Base-by-base conservation (phyloP, 2,329 filamentous ascomycete genomes). In the Xylaria sp. region DNA sequence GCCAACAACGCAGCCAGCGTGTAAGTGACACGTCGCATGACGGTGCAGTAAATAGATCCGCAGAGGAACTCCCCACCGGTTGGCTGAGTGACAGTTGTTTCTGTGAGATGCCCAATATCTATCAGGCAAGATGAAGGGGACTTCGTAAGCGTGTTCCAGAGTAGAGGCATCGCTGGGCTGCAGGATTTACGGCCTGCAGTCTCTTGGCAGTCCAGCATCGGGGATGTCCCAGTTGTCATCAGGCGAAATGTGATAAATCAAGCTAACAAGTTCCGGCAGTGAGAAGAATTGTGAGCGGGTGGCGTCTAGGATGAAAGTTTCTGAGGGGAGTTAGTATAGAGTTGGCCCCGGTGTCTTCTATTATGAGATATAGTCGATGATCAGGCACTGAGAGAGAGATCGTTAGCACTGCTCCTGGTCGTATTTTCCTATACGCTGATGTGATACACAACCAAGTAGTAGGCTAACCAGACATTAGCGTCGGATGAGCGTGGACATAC, bases 11-110 rank as follows among this genome's bases (percentile, higher is more conserved):
- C 35, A 61, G 63, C 69, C 66, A 69, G 66, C 66, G 62, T 62
- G 55, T 44, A 37, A 68, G 61, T 74, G 75, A 75, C 72, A 70
- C 73, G 74, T 76, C 73, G 73, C 71, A 71, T 73, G 61, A 65
- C 67, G 65, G 69, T 75, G 70, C 70, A 67, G 59, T 48, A 75
- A 63, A 73, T 65, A 65, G 50, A 54, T 40, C 29, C 37, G 57
- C 58, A 32, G 25, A 25, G 23, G n/a, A 55, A 58, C 32, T 59
- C 32, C 59, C 50, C 60, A 62, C 53, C 53, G 63, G 40, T 47
- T 50, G 25, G 42, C 18, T 27, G 57, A 27, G 27, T 47, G 54
- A 69, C 59, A 66, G 29, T 60, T 65, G 58, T 60, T 68, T 57
- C 42, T 55, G 55, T 3, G 57, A 60, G 53, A 67, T 66, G 53